Evolutionary conservation across 75 land plant genomes (phyloP), one percentile per base, ranked within the genome.

Genomic region (Cupressus sempervirens): DNA sequence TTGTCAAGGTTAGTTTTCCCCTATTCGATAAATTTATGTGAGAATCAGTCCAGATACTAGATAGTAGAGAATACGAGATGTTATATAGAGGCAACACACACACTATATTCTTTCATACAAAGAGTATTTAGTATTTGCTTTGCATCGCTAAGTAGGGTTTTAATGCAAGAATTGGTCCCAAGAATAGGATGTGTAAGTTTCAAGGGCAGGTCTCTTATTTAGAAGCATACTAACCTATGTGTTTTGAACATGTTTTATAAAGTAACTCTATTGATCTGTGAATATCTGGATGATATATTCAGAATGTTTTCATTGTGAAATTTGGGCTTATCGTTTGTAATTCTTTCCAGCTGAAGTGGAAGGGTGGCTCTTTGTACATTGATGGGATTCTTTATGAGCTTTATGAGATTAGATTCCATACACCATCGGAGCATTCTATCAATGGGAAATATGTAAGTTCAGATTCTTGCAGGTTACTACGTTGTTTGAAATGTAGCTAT

Each of bases 401-500:
- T 26, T 68, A 41, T 23, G 88, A 90, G 45, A 74, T 62, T 43
- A 91, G 87, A 56, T 91, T 91, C 85, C 92, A 91, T 62, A 83
- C 88, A 16, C 92, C 92, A 35, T 89, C 91, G 11, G 91, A 91
- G 88, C 92, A 91, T 83, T 83, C 87, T 72, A 74, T 91, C 70
- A 84, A 91, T 77, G 89, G 91, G 32, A 38, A 40, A 52, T n/a
- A 82, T 87, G 90, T 90, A 83, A 56, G 34, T 7, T 43, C 3
- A 20, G 26, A 83, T 18, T 36, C 80, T 11, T 23, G 30, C 7
- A 9, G 54, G 18, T 81, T 43, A 46, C 48, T 81, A 34, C 35
- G 11, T 81, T 41, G 50, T 81, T 43, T 43, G 3, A 30, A 50
- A 81, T 12, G 30, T 41, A 32, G 7, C 4, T 81, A 45, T 29